Evolutionary conservation across 2,329 filamentous ascomycete species (phyloP).

Genomic region (Periconia sp.): DNA sequence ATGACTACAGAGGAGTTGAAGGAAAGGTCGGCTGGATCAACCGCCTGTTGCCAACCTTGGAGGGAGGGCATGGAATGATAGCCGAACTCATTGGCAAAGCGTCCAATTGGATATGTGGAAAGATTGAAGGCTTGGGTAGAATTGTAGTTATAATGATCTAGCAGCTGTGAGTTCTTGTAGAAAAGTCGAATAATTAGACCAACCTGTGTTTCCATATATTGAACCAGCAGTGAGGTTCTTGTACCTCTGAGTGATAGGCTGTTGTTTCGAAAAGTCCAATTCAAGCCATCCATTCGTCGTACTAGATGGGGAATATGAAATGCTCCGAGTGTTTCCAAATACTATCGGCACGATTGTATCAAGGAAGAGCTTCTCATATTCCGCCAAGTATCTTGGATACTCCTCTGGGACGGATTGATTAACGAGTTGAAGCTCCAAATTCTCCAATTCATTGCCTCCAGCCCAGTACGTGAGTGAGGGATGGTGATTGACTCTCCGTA

Average conservation of each 20-base stretch:
- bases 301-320: conserved; percentile 66
- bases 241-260: conserved; percentile 64
- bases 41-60: conserved; percentile 62
- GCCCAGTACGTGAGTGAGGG: conserved; percentile 51
- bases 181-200: conserved; percentile 3
- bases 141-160: conserved; percentile 65
- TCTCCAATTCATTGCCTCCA: conserved; percentile 65
- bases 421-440: conserved; percentile 55
- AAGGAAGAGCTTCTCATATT: conserved; percentile 66
- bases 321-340: conserved; percentile 64
- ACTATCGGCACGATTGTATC: conserved; percentile 61
- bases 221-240: conserved; percentile 58
- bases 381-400: conserved; percentile 51
- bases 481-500: conserved; percentile 67
- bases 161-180: neutral
- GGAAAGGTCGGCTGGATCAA: conserved; percentile 57
- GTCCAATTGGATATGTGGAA: conserved; percentile 62
- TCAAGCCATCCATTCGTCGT: conserved; percentile 65
- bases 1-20: conserved; percentile 65
- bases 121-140: conserved; percentile 60
- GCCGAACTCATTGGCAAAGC: conserved; percentile 69
- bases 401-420: conserved; percentile 49
- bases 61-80: conserved; percentile 68
- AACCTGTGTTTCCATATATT: conserved; percentile 64
- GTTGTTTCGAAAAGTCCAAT: conserved; percentile 59